Percentiles rank a stretch among this genome's conserved stretches.
phyloP scores from a whole-genome alignment of 2,329 filamentous ascomycete species.

The Onygena corvina region DNA sequence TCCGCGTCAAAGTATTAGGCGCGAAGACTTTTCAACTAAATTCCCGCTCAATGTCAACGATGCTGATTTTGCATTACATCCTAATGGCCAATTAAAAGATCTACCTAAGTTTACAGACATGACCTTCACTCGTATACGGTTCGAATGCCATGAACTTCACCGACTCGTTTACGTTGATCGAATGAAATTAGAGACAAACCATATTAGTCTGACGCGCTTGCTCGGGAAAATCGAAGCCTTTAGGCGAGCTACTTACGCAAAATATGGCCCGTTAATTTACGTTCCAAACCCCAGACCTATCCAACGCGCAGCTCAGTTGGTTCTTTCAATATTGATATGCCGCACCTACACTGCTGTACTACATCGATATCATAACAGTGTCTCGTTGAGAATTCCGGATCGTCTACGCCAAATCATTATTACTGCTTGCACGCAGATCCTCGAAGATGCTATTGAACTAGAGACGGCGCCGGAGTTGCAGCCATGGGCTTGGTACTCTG shows the following conservation, averaged over 20 bases:
- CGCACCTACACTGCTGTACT: slow-evolving; percentile 55
- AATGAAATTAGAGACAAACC: slow-evolving; percentile 49
- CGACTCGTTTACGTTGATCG: slow-evolving; percentile 59
- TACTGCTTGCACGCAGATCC: slow-evolving; percentile 43
- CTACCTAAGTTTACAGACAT: slow-evolving; percentile 53
- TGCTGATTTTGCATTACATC: slow-evolving; percentile 41
- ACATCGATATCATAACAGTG: slow-evolving; percentile 51
- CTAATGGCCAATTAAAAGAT: slow-evolving; percentile 34
- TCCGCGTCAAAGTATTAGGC: slow-evolving; percentile 57
- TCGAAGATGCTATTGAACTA: slow-evolving; percentile 45
- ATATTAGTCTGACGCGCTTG: slow-evolving; percentile 50
- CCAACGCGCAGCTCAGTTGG: slow-evolving; percentile 51
- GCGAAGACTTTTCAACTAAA: slow-evolving; percentile 62
- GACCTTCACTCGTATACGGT: slow-evolving; percentile 55
- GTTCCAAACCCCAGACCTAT: slow-evolving; percentile 41
- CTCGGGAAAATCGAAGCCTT: slow-evolving; percentile 60
- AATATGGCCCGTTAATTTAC: slow-evolving; percentile 53
- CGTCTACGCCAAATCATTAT: slow-evolving; percentile 53
- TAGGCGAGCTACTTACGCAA: slow-evolving; percentile 50
- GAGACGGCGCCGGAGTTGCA: slow-evolving; percentile 43
- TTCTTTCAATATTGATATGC: slow-evolving; percentile 53
- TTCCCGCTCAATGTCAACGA: slow-evolving; percentile 62
- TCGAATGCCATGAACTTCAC: slow-evolving; percentile 63
- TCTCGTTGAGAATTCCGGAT: slow-evolving; percentile 30
- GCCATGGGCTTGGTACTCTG: slow-evolving; percentile 58